Base-by-base conservation (phyloP, 768 basidiomycete genomes). In the Pleurotus djamor region DNA sequence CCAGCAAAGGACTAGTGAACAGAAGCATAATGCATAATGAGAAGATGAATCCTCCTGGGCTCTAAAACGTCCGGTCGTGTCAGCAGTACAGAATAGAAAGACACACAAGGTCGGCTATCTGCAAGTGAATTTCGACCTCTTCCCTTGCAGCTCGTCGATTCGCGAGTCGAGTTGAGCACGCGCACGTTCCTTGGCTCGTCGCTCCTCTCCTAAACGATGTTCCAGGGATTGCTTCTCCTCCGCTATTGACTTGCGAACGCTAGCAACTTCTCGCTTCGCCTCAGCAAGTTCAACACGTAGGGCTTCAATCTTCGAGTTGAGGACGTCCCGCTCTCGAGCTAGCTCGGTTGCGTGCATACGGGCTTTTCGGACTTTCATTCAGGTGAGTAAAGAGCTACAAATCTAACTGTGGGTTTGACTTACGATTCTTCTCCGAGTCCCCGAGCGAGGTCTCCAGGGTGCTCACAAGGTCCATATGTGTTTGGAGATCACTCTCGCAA, bases 271-370 rank as follows among this genome's bases (percentile, higher is more conserved):
- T 38, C 84, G 84, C 71, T 91, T 89, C 48, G 91, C 83, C 61
- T 92, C 89, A 52, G 82, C 74, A 28, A 96, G 81, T 72, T 96
- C 92, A 58, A 72, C 81, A 49, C 89, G 85, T 33, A 95, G 80
- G 35, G 78, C 69, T 36, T 88, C 86, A 59, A 91, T 73, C 71
- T 92, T 87, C 47, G 71, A 67, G 60, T 76, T 87, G 58, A 92
- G 77, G 41, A 81, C 80, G 71, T 96, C 94, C 48, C 94, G 86
- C 72, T 96, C 94, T 52, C 90, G 83, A 8, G 89, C 90, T 41
- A 95, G 75, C 68, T 96, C 94, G 58, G 91, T 93, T 16, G 93
- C 92, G 70, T 96, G 94, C 86, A 94, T 89, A 38, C 94, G 91
- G 5, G 94, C 90, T 74, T 96, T 96, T 61, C 95, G 91, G 58